Percentiles rank a stretch among this genome's conserved stretches.
phyloP scores from a whole-genome alignment of 805 yeast species.

The Cephaloascus albidus region DNA sequence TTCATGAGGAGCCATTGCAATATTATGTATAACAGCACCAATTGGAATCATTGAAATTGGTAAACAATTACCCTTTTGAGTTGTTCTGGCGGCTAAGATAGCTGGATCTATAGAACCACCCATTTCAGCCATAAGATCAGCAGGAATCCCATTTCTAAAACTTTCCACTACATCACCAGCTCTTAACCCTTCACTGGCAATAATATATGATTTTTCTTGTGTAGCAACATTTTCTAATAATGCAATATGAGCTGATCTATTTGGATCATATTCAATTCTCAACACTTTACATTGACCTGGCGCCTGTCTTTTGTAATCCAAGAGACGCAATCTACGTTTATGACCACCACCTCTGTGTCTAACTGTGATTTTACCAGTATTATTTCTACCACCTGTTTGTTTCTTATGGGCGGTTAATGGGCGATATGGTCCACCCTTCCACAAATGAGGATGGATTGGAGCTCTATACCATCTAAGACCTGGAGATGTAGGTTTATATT shows the following conservation, averaged over 20 bases:
- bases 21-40: conserved; percentile 82
- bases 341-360: conserved; percentile 98
- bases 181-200: conserved; percentile 89
- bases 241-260: conserved; percentile 90
- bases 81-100: conserved; percentile 73
- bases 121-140: conserved; percentile 68
- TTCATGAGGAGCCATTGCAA: conserved; percentile 59
- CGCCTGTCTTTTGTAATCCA: conserved; percentile 62
- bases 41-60: conserved; percentile 92
- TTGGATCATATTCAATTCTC: conserved; percentile 93
- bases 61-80: conserved; percentile 90
- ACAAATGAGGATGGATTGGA: conserved; percentile 80
- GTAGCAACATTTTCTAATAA: conserved; percentile 58
- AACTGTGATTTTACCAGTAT: conserved; percentile 79
- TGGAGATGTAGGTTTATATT: conserved; percentile 75
- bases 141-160: conserved; percentile 82
- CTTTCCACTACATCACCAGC: conserved; percentile 88
- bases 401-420: conserved; percentile 67
- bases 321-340: conserved; percentile 73
- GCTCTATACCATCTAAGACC: conserved; percentile 82
- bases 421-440: conserved; percentile 75
- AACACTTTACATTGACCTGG: conserved; percentile 72
- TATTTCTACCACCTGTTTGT: conserved; percentile 81
- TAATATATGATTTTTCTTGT: conserved; percentile 62
- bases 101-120: conserved; percentile 92